These are phyloP conservation scores for Kwoniella shivajii DNA, from an alignment of 1,284 basidiomycete genomes.

Conservation along the genomic window DNA sequence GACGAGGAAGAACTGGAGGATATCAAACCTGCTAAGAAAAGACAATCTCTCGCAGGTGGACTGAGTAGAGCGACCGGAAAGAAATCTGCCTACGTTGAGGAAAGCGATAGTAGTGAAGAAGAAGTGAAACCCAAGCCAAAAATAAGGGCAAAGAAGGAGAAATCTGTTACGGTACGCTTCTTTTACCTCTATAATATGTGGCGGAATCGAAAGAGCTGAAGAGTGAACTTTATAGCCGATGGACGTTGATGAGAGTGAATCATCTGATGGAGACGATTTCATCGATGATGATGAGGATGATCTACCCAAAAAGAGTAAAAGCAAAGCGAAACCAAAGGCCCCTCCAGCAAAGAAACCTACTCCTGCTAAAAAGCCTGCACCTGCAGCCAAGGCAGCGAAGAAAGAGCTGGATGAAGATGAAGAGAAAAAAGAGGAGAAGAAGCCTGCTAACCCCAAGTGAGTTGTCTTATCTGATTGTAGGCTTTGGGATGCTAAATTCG, in stretches of 20 bases:
- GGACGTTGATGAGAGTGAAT: constrained; percentile 27
- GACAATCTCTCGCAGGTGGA: constrained; percentile 29
- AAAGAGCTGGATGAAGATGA: constrained; percentile 19
- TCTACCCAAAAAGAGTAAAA: constrained; percentile 23
- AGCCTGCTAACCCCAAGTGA: constrained; percentile 52
- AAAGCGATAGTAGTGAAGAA: constrained; percentile 19
- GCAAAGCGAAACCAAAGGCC: constrained; percentile 25
- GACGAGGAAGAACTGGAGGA: constrained; percentile 34
- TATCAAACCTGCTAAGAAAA: constrained; percentile 46
- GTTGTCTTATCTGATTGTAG: constrained; percentile 15
- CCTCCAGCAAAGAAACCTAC: constrained; percentile 33
- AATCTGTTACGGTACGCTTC: constrained; percentile 16
- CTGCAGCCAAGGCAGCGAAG: constrained; percentile 23
- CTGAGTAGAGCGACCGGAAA: constrained; percentile 24
- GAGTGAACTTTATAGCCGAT: constrained; percentile 19
- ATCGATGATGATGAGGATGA: constrained; percentile 31
- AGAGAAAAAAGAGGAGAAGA: constrained; percentile 24
- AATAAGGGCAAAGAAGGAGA: constrained; percentile 23
- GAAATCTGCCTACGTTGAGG: constrained; percentile 15
- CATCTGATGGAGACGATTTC: constrained; percentile 22
- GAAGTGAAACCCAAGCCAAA: constrained; percentile 30
- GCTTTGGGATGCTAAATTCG: background rate
- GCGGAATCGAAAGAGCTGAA: background rate
- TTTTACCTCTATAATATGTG: background rate
- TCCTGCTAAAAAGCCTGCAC: constrained; percentile 34